Evolutionary conservation across 768 basidiomycete species (phyloP), one percentile per base, ranked within the genome.

Genomic region (Naganishia vishniacii): DNA sequence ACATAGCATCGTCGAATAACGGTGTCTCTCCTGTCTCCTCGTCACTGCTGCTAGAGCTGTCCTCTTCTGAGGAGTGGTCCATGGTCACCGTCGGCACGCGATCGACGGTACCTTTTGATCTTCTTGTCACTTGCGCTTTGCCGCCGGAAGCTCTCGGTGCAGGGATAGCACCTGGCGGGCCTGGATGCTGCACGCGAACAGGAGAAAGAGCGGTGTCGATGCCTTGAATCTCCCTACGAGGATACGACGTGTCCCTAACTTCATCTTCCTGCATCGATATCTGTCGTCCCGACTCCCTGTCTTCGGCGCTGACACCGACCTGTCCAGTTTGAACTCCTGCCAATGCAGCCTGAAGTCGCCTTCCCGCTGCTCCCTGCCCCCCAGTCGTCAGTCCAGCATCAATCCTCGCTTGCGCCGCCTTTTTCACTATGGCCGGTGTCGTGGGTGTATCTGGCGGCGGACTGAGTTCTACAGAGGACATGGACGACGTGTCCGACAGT

Each of bases 401-500:
- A 7, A 12, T 3, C 37, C 6, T 37, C 53, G 32, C 20, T 20
- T 51, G 25, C 6, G 29, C 28, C 37, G 53, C 34, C 37, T 16
- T 41, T n/a, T 40, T 37, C 23, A 56, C 53, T n/a, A 56, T 56
- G 23, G 53, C 53, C 11, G 53, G 53, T 16, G 48, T 63, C n/a
- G 51, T 32, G 26, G 48, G 62, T 18, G 23, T 51, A 47, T 44
- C 62, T 44, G 62, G 62, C 37, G 49, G 40, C 5, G 62, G 48
- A 25, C 37, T 44, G 8, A 63, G 62, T 4, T 45, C 40, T 12
- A 28, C 48, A 12, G 62, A 63, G 26, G 62, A 56, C 53, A 56
- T 56, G 11, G 34, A 1, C 6, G 53, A 56, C 23, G 53, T 41
- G 6, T 56, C 53, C 34, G 34, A 51, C 32, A 31, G n/a, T 37